A percentile compares a stretch with the other conserved stretches of the same genome.
Evolutionary conservation across 2,329 filamentous ascomycete species (phyloP).

Genomic region (Beauveria pseudobassiana): DNA sequence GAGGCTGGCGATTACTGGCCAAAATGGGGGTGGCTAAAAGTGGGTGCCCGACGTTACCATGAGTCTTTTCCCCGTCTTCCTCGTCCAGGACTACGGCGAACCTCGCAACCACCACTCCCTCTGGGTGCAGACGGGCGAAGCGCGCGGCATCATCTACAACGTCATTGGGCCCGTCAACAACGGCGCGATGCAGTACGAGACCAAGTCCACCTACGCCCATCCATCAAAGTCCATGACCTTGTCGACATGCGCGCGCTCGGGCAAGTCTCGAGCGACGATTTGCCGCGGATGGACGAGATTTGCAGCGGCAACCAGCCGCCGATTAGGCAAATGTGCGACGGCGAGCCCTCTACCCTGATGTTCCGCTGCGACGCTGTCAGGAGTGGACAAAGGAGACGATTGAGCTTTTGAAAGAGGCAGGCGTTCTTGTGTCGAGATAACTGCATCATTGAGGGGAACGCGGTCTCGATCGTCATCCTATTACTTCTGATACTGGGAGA

Average conservation of each 20-base stretch:
- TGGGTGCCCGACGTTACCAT: neutral
- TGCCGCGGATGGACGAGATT: neutral
- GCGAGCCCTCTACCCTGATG: neutral
- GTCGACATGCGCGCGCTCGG: neutral
- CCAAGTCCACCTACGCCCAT: neutral
- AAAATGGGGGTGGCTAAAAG: too few species aligned
- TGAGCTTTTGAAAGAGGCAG: neutral
- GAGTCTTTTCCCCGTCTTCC: neutral
- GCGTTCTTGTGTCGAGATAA: neutral
- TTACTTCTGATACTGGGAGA: slow-evolving; percentile 10
- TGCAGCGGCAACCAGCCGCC: neutral
- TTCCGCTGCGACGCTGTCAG: neutral
- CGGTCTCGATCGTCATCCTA: slow-evolving; percentile 4
- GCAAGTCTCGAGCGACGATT: neutral
- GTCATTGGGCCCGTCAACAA: neutral
- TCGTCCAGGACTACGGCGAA: neutral
- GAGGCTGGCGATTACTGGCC: too few species aligned
- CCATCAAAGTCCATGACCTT: neutral
- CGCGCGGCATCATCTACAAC: neutral
- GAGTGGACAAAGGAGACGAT: neutral
- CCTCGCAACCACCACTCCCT: neutral
- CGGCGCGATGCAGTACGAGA: neutral
- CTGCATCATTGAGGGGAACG: neutral
- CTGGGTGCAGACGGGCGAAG: neutral
- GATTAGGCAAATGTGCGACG: neutral